Evolutionary conservation across 225 moss, liverwort and hornwort species (phyloP), one percentile per base, ranked within the genome.

Genomic region (Climacium dendroides): DNA sequence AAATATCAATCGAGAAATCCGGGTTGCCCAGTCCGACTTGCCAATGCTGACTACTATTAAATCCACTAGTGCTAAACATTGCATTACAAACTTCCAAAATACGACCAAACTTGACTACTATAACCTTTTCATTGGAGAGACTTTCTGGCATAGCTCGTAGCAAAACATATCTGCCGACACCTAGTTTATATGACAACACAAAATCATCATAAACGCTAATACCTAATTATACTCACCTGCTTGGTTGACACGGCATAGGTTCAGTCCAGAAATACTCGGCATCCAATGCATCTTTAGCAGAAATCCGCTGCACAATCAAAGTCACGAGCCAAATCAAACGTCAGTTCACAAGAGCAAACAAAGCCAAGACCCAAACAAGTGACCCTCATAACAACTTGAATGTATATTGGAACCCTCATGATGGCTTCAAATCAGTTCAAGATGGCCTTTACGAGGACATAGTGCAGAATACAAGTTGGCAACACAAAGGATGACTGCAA

Each of bases 231-330:
- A 73, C 76, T 28, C 76, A 97, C 97, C 96, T 97, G 91, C 91
- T 95, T 59, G 97, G 95, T 66, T 75, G 84, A 88, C 97, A 98
- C 20, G 97, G 97, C 78, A 96, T 90, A 17, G 97, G 97, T 87
- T 98, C 97, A 15, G 90, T 92, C 97, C 97, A 97, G 63, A 97
- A 97, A 87, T 97, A 97, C 89, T 97, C 97, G 37, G 97, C 96
- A 88, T 97, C 97, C 89, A 97, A 87, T 43, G 97, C 96, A 93
- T 97, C 97, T 91, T 93, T 94, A 18, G 97, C 97, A 74, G 91
- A 93, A 71, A 97, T 96, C 78, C 97, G 94, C 97, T 96, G 95
- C 87, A 92, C 80, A 86, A 67, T 58, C 47, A 60, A 84, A 74
- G 47, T 34, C 80, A 86, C 30, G 30, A 85, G 65, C 58, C 41